These are phyloP conservation scores for Hansenula anomala DNA, from an alignment of 1,139 yeast genomes.

Conservation along the genomic window DNA sequence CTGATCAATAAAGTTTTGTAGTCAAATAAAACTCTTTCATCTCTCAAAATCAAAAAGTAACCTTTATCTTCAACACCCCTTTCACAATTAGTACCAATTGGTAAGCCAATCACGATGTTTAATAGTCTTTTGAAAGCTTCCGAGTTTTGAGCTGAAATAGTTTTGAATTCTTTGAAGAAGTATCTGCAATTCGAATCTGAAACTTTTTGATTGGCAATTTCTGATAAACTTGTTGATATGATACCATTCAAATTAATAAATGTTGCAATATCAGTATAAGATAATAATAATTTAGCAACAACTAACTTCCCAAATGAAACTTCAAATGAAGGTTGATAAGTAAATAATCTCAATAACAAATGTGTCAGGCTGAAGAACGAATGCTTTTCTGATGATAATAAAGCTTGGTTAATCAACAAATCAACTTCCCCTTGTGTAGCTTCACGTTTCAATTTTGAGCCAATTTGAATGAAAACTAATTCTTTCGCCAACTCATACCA, in stretches of 20 bases:
- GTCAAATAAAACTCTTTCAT: slow-evolving; percentile 19
- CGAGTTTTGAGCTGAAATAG: slow-evolving; percentile 7
- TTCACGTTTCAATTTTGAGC: slow-evolving; percentile 8
- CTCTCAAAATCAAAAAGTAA: slow-evolving; percentile 13
- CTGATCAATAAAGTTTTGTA: slow-evolving; percentile 21
- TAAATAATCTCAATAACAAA: slow-evolving; percentile 14
- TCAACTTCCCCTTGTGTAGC: slow-evolving; percentile 11
- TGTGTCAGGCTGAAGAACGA: slow-evolving; percentile 8
- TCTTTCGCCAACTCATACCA: slow-evolving; percentile 21
- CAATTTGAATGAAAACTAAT: slow-evolving; percentile 18
- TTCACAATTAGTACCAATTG: slow-evolving; percentile 17
- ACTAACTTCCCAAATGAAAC: slow-evolving; percentile 21
- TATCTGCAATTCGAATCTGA: slow-evolving; percentile 16
- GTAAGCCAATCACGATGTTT: slow-evolving; percentile 16
- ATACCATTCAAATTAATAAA: slow-evolving; percentile 11
- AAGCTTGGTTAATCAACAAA: slow-evolving; percentile 9
- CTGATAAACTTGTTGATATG: slow-evolving; percentile 11
- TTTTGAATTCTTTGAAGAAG: slow-evolving; percentile 19
- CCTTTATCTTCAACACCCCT: slow-evolving; percentile 20
- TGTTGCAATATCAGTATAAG: slow-evolving; percentile 16
- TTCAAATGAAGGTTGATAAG: slow-evolving; percentile 18
- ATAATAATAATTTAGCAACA: slow-evolving; percentile 14
- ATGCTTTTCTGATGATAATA: slow-evolving; percentile 4
- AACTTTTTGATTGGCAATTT: slow-evolving; percentile 18
- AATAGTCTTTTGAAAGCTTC: slow-evolving; percentile 19